Percentiles rank a stretch among this genome's conserved stretches.
phyloP scores from a whole-genome alignment of 371 early-diverging fungal genomes.

The Lichtheimia ornata region DNA sequence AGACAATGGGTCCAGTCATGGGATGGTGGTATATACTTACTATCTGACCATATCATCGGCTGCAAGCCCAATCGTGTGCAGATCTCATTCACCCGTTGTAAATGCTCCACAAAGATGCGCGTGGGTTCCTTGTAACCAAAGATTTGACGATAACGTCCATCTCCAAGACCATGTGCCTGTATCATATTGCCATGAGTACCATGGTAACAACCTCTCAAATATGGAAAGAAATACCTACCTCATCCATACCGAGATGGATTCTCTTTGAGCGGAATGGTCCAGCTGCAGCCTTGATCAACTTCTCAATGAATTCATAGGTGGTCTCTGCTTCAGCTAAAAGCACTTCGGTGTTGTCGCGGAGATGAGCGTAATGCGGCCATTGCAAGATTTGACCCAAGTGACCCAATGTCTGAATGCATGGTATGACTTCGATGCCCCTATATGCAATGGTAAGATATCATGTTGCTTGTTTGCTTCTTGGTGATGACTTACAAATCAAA shows the following conservation, averaged over 20 bases:
- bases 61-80: constrained; percentile 62
- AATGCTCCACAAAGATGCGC: constrained; percentile 76
- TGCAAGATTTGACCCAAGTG: constrained; percentile 89
- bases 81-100: constrained; percentile 71
- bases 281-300: constrained; percentile 65
- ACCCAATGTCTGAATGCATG: constrained; percentile 90
- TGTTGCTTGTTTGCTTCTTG: no score
- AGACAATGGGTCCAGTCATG: no score
- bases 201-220: neutral
- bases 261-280: constrained; percentile 73
- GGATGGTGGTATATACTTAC: constrained; percentile 37
- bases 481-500: constrained; percentile 57
- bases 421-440: constrained; percentile 85
- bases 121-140: constrained; percentile 77
- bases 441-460: neutral
- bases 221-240: constrained; percentile 32
- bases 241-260: constrained; percentile 90
- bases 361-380: constrained; percentile 79
- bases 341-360: constrained; percentile 83
- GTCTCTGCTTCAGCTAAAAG: constrained; percentile 69
- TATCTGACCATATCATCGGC: constrained; percentile 91
- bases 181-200: neutral
- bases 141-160: constrained; percentile 76
- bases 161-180: constrained; percentile 81
- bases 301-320: constrained; percentile 79